A percentile compares a stretch with the other conserved stretches of the same genome.
phyloP scores from a whole-genome alignment of 495 filamentous ascomycete genomes.

The Lepraria neglecta region DNA sequence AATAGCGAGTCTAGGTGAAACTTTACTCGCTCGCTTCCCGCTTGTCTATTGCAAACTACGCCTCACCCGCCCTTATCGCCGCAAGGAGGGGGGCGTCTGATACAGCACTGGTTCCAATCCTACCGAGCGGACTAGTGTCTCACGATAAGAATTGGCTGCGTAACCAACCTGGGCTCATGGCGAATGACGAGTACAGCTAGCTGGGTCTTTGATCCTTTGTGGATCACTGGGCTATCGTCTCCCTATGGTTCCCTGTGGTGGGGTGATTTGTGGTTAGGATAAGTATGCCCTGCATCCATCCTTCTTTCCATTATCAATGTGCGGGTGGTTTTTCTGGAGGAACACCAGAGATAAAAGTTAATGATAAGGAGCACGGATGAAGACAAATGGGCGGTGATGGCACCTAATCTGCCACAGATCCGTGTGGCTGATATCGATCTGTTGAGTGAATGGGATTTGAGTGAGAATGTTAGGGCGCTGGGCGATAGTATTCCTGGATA shows the following conservation, averaged over 20 bases:
- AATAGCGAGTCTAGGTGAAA: background rate
- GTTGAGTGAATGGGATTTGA: constrained; percentile 25
- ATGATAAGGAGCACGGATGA: too few species aligned
- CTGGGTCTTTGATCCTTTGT: too few species aligned
- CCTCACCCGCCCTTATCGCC: constrained; percentile 21
- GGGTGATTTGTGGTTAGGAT: too few species aligned
- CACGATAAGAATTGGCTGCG: background rate
- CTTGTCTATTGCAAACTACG: background rate
- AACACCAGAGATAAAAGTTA: too few species aligned
- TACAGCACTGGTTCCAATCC: background rate
- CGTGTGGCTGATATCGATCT: constrained; percentile 23
- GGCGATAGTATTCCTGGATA: constrained; percentile 27
- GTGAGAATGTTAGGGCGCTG: constrained; percentile 21
- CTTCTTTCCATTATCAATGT: too few species aligned
- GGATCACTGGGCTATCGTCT: too few species aligned
- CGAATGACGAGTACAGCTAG: too few species aligned
- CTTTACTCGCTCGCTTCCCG: constrained; percentile 16
- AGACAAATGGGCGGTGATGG: background rate
- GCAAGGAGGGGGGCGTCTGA: background rate
- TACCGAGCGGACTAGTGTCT: constrained; percentile 4
- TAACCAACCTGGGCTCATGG: too few species aligned
- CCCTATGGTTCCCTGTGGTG: too few species aligned
- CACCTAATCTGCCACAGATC: constrained; percentile 20
- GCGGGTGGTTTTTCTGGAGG: too few species aligned
- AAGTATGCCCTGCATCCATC: too few species aligned